Evolutionary conservation across 257 asterid genomes (phyloP).

Genomic region (Petrea volubilis): DNA sequence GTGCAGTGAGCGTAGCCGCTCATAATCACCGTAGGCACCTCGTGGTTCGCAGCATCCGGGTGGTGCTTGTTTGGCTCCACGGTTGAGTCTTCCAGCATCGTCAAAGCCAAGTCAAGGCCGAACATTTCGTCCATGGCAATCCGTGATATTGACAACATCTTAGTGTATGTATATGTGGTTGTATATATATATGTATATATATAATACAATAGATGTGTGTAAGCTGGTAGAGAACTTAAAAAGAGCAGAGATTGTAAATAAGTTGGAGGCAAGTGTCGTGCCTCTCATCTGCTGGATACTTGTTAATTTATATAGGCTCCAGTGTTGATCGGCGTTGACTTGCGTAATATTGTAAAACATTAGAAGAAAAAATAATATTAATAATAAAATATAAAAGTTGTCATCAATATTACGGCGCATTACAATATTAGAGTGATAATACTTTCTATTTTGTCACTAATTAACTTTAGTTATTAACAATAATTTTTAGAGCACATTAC

Average conservation of each 20-base stretch:
- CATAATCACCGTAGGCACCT: conserved; percentile 25
- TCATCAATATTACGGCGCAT: no score
- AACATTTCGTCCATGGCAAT: conserved; percentile 25
- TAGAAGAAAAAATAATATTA: no score
- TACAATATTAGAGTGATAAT: no score
- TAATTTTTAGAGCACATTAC: no score
- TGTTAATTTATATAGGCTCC: neutral
- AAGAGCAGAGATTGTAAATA: neutral
- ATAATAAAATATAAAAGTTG: no score
- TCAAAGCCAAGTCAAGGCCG: conserved; percentile 36
- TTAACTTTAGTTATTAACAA: no score
- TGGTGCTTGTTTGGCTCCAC: neutral
- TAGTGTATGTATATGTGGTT: no score
- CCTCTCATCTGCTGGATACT: neutral
- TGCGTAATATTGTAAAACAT: no score
- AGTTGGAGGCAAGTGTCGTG: neutral
- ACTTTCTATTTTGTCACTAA: no score
- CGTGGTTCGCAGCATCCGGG: neutral
- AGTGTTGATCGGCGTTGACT: no score
- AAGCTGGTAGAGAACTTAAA: neutral
- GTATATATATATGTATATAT: no score
- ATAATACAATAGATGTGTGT: no score
- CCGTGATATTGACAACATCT: conserved; percentile 3
- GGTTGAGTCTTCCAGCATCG: conserved; percentile 22
- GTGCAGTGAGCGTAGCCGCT: conserved; percentile 21